A percentile compares a stretch with the other conserved stretches of the same genome.
Conservation (phyloP, 2,329 filamentous ascomycete genomes). For the Diaporthe humulicola region DNA sequence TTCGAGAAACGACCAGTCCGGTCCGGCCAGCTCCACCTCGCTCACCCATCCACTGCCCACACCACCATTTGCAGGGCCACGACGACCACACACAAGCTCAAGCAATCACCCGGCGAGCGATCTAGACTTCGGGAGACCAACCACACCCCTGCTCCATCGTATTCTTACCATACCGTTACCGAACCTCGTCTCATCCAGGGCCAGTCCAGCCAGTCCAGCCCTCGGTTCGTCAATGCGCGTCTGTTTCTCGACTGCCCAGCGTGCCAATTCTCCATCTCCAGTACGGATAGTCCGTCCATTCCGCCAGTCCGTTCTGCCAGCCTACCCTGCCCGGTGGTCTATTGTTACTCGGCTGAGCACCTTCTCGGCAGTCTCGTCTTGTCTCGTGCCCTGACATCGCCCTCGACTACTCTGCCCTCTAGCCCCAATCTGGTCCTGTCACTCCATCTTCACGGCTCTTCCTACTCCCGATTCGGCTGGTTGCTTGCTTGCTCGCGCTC, state of each 20-base stretch:
- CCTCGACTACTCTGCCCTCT: conserved; percentile 19
- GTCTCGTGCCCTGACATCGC: conserved; percentile 33
- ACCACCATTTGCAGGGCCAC: neutral
- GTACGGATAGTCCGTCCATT: neutral
- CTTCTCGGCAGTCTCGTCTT: conserved; percentile 17
- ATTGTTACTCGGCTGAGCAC: neutral
- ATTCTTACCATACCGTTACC: conserved; percentile 5
- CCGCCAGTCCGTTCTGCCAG: neutral
- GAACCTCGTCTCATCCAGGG: conserved; percentile 20
- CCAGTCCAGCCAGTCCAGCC: conserved; percentile 4
- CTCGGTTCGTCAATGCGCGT: conserved; percentile 27
- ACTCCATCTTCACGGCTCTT: neutral
- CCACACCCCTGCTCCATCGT: conserved; percentile 25
- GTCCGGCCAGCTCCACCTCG: neutral
- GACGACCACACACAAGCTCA: conserved; percentile 26
- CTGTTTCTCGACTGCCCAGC: conserved; percentile 6
- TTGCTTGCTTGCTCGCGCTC: conserved; percentile 7
- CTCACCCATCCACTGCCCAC: neutral
- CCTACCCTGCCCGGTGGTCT: neutral
- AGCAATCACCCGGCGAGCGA: conserved; percentile 10
- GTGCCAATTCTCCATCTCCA: too few relatives aligned
- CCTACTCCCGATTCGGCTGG: conserved; percentile 11
- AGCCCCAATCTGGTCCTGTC: conserved; percentile 24
- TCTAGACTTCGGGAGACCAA: conserved; percentile 37
- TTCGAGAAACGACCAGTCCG: conserved; percentile 19